Conservation (phyloP, 768 basidiomycete genomes). For the Lactarius tabidus region DNA sequence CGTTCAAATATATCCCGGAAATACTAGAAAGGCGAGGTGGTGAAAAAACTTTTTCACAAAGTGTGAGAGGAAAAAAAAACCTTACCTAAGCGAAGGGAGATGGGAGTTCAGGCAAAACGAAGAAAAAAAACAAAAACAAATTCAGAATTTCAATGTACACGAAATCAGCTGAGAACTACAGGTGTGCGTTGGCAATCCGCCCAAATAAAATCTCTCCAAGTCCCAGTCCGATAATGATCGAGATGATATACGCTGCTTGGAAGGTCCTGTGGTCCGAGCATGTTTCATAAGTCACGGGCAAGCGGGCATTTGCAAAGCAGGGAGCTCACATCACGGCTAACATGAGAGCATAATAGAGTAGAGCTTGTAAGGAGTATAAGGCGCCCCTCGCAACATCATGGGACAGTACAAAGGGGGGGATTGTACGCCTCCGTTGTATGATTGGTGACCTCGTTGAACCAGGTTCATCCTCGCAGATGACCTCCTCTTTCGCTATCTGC, state of each 20-base stretch:
- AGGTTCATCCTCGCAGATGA: not conserved
- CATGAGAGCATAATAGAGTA: slow-evolving; percentile 72
- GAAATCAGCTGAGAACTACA: slow-evolving; percentile 5
- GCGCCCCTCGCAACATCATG: slow-evolving; percentile 72
- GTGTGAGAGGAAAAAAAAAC: not conserved
- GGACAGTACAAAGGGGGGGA: slow-evolving; percentile 59
- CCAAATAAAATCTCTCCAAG: slow-evolving; percentile 74
- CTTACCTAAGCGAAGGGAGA: not conserved
- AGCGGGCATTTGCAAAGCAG: slow-evolving; percentile 18
- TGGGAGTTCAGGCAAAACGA: not conserved
- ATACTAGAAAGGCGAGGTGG: not conserved
- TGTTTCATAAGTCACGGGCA: slow-evolving; percentile 16
- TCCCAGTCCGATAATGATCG: slow-evolving; percentile 65
- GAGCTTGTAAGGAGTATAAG: slow-evolving; percentile 57
- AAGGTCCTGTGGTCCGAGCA: slow-evolving; percentile 59
- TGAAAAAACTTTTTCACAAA: slow-evolving; percentile 24
- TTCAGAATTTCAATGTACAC: not conserved
- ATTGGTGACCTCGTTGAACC: not conserved
- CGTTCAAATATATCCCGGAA: not conserved
- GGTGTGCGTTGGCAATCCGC: slow-evolving; percentile 37
- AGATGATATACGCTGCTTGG: slow-evolving; percentile 71
- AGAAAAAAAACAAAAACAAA: not conserved
- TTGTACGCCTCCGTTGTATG: slow-evolving; percentile 34
- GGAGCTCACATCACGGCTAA: slow-evolving; percentile 67
- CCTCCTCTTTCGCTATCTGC: not conserved